Base-by-base conservation (phyloP, 805 yeast species). In the Wickerhamiella vanderwaltii region DNA sequence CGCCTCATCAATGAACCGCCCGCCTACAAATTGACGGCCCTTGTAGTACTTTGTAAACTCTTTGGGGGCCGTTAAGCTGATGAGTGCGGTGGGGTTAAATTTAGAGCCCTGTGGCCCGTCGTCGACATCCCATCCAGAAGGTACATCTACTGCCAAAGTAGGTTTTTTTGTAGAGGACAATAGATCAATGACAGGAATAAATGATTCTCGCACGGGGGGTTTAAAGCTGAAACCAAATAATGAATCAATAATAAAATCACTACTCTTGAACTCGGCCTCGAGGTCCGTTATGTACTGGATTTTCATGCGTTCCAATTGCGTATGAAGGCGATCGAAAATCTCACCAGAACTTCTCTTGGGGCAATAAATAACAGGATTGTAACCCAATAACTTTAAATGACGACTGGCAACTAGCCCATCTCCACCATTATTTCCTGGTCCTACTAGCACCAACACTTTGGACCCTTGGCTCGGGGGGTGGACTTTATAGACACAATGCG, bases 51-150 rank as follows among this genome's bases (percentile, higher is more conserved):
- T 56, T 1, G 93, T 75, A 41, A 94, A 87, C 0, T 93, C 91
- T 56, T 91, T 91, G 6, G 98, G 98, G 0, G 95, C 96, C 0
- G 97, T 87, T 37, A 91, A 64, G 39, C 94, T 80, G 7, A 91
- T 77, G 36, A 91, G 65, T 49, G 76, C 74, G 5, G 69, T 59
- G 0, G 96, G 94, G 19, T 65, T 65, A 43, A 81, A 70, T 19
- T 57, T 58, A 15, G 60, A 62, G 1, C 46, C 53, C 0, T 64
- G 60, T 0, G 91, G 94, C 0, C 98, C 98, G 6, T 69, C 54
- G 54, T 91, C 94, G 9, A 91, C 97, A 55, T 87, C 88, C 98
- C 98, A 91, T 0, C 96, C 95, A 2, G 94, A 81, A 0, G 98
- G 98, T 35, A 88, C 74, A 58, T 91, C 98, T 2, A 91, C 82